phyloP scores from a whole-genome alignment of 768 basidiomycete genomes.

The Naganishia antarctica region DNA sequence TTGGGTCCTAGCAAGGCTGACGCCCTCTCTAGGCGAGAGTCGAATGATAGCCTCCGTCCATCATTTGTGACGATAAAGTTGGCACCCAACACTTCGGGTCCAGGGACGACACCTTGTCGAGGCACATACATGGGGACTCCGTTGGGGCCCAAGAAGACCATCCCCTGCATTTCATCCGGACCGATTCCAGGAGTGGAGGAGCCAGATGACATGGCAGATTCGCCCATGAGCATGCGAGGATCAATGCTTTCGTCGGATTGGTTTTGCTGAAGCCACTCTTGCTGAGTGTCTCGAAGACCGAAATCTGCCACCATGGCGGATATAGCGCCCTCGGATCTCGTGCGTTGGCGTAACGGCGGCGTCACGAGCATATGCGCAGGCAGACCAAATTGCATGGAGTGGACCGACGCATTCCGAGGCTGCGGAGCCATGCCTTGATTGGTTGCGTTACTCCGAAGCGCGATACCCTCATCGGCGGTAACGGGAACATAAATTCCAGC shows the following conservation, averaged over 20 bases:
- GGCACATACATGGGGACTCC: background rate
- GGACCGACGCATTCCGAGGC: background rate
- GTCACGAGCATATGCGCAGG: background rate
- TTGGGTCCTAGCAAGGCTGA: conserved; percentile 5
- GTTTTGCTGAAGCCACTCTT: conserved; percentile 14
- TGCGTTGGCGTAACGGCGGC: conserved; percentile 15
- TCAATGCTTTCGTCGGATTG: conserved; percentile 19
- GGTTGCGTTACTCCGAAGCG: background rate
- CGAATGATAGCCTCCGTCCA: conserved; percentile 25
- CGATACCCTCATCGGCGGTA: background rate
- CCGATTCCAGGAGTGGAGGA: background rate
- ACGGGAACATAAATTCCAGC: conserved; percentile 21
- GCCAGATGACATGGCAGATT: conserved; percentile 20
- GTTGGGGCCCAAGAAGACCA: conserved; percentile 1
- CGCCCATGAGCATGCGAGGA: conserved; percentile 24
- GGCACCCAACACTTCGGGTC: conserved; percentile 23
- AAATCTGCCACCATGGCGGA: conserved; percentile 9
- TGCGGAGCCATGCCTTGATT: background rate
- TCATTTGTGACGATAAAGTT: conserved; percentile 29
- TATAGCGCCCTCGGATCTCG: conserved; percentile 20
- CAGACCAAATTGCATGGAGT: background rate
- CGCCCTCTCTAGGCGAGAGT: conserved; percentile 22
- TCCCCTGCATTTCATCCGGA: background rate
- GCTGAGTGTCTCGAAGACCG: background rate
- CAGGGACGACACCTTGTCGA: conserved; percentile 9